phyloP scores from a whole-genome alignment of 331 rosid genomes.

The Prunus yedoensis region DNA sequence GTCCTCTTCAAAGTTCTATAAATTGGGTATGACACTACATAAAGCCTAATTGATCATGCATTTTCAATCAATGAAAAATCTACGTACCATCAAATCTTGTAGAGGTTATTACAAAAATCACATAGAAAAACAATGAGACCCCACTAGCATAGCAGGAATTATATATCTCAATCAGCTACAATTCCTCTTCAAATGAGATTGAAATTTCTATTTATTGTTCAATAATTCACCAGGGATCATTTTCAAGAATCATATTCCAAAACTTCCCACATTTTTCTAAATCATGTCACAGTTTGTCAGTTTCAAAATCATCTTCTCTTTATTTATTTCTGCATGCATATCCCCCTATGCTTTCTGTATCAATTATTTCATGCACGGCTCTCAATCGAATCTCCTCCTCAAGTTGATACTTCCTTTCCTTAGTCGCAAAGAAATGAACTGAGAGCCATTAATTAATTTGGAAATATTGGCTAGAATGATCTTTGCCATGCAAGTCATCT shows the following conservation, averaged over 20 bases:
- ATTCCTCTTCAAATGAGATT: conserved; percentile 25
- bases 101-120: conserved; percentile 27
- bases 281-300: conserved; percentile 1
- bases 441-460: neutral
- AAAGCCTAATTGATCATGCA: conserved; percentile 35
- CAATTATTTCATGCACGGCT: conserved; percentile 12
- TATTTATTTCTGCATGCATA: conserved; percentile 17
- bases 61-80: conserved; percentile 34
- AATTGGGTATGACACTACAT: conserved; percentile 33
- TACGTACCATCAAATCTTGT: conserved; percentile 19
- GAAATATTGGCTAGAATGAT: too few relatives aligned
- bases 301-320: conserved; percentile 1
- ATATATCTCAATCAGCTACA: conserved; percentile 21
- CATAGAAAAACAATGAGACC: conserved; percentile 27
- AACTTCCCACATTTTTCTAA: conserved; percentile 9
- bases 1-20: conserved; percentile 38
- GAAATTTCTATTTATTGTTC: conserved; percentile 3
- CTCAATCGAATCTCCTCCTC: conserved; percentile 20
- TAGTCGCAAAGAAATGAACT: conserved; percentile 35
- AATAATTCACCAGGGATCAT: conserved; percentile 13
- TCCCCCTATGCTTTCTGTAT: conserved; percentile 7
- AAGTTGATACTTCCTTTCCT: conserved; percentile 28
- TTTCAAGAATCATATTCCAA: conserved; percentile 38
- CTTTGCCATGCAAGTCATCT: too few relatives aligned
- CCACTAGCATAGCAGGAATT: conserved; percentile 15